Base-by-base conservation (phyloP, 129 eudicot species). In the Escallonia herrerae region DNA sequence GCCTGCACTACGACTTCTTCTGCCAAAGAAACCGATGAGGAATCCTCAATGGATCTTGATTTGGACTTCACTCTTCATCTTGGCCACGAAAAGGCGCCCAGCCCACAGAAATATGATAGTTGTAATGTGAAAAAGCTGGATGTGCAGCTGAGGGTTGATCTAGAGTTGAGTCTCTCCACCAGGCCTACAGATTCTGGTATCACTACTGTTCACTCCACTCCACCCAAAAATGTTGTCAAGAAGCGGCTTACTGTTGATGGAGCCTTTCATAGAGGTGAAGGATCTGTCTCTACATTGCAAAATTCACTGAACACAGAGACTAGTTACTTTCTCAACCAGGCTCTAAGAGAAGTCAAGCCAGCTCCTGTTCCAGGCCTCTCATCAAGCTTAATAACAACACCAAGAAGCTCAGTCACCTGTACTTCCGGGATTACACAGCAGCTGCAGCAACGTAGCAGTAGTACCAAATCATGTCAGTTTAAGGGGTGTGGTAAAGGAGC, bases 1-100 rank as follows among this genome's bases (percentile, higher is more conserved):
- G 99, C 90, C 45, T 84, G 90, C 77, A 89, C 95, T 22, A 69
- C 89, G 33, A 67, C 75, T 13, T 82, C 96, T 43, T 84, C 86
- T 48, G 79, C 83, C 60, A 88, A 77, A 79, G 91, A 82, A 72
- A 80, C 71, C 12, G 84, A 84, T 44, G 93, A 75, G 55, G 87
- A 79, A 40, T 75, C 82, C 64, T 82, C 90, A 33, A 85, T 85
- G 89, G 93, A 84, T 68, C 73, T 88, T 14, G 93, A 82, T 43
- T 67, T 84, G 83, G 96, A 85, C 58, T 88, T 85, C 63, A 40
- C 84, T 71, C 84, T 88, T 67, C 83, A 82, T 71, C 80, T 88
- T 63, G 86, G 89, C 42, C 71, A 66, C 73, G 86, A 82, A 62
- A 88, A 82, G 61, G 15, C 68, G 47, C 63, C 86, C 49, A 71